phyloP scores from a whole-genome alignment of 2,329 filamentous ascomycete species.

The Ceratocystis albifundus region DNA sequence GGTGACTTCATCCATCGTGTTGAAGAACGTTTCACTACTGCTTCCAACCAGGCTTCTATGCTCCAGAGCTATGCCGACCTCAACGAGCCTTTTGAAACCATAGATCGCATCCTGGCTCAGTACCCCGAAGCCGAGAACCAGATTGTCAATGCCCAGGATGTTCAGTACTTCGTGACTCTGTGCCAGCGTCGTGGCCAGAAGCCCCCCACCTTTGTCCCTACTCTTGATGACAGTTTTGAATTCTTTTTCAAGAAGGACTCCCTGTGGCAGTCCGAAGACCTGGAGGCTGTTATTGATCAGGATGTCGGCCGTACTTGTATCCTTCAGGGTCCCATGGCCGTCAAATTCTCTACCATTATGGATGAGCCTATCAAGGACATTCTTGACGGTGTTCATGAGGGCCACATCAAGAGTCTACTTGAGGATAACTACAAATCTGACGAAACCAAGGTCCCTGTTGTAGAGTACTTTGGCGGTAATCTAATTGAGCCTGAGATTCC shows the following conservation, averaged over 20 bases:
- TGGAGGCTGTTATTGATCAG: constrained; percentile 89
- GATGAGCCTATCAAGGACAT: constrained; percentile 95
- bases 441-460: constrained; percentile 61
- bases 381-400: constrained; percentile 76
- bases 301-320: constrained; percentile 96
- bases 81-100: constrained; percentile 62
- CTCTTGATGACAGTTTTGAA: constrained; percentile 94
- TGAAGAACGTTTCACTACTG: constrained; percentile 85
- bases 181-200: constrained; percentile 90
- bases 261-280: constrained; percentile 95
- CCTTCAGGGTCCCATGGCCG: constrained; percentile 86
- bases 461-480: constrained; percentile 94
- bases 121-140: constrained; percentile 83
- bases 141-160: constrained; percentile 95
- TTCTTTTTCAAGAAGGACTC: constrained; percentile 99
- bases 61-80: constrained; percentile 87
- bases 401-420: constrained; percentile 70
- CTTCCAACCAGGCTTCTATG: constrained; percentile 59
- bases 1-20: constrained; percentile 94
- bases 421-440: constrained; percentile 69
- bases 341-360: constrained; percentile 74
- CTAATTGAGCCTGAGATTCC: constrained; percentile 60
- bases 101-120: constrained; percentile 66
- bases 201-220: constrained; percentile 88
- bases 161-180: constrained; percentile 88